Conservation (phyloP, 2,329 filamentous ascomycete species). For the Penicillium occitanis region DNA sequence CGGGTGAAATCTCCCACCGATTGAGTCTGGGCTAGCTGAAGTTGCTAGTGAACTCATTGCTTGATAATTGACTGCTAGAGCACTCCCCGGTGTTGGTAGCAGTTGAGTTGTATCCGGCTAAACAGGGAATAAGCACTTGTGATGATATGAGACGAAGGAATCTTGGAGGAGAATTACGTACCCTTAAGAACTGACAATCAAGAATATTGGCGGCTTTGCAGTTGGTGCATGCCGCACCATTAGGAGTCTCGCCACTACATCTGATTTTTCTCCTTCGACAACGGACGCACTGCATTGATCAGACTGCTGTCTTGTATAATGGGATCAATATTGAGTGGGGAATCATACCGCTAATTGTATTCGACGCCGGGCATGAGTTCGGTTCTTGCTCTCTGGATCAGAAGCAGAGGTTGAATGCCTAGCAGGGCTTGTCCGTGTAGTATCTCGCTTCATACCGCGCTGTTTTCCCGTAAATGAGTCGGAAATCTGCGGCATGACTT, state of each 20-base stretch:
- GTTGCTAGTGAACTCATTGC: background rate
- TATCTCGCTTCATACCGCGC: conserved; percentile 4
- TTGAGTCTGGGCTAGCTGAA: conserved; percentile 5
- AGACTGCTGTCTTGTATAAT: conserved; percentile 11
- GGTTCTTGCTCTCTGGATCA: background rate
- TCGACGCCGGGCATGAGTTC: conserved; percentile 24
- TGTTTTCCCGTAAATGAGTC: background rate
- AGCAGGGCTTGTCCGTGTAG: background rate
- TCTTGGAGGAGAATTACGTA: background rate
- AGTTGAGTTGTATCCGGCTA: conserved; percentile 11
- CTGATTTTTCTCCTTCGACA: conserved; percentile 94
- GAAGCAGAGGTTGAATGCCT: background rate
- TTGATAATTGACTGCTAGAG: conserved; percentile 5
- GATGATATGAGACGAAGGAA: background rate
- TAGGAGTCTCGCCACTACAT: conserved; percentile 80
- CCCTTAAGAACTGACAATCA: conserved; percentile 24
- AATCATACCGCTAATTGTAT: conserved; percentile 23
- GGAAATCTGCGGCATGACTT: conserved; percentile 1
- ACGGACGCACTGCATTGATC: conserved; percentile 68
- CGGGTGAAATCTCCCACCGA: background rate
- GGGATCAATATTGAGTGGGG: background rate
- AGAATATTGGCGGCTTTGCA: conserved; percentile 65
- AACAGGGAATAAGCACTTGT: background rate
- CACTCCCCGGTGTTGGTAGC: conserved; percentile 12
- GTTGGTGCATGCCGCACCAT: conserved; percentile 76